phyloP scores from a whole-genome alignment of 2,329 filamentous ascomycete species.

The Arachnopeziza araneosa region DNA sequence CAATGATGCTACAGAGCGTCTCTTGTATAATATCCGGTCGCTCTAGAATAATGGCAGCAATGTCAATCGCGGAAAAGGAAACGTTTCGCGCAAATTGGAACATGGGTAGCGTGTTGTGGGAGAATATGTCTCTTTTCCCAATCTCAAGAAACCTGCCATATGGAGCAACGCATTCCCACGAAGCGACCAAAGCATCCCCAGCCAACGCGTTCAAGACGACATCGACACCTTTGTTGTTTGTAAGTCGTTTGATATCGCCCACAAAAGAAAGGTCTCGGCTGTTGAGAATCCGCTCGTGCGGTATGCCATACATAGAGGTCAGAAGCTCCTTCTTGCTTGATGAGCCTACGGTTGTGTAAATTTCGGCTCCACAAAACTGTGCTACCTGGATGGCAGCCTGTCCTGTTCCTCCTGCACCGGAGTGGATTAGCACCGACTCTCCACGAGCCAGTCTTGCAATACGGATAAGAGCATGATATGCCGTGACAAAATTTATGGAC shows the following conservation, averaged over 20 bases:
- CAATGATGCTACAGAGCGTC: not conserved
- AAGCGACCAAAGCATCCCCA: not conserved
- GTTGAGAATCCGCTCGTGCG: not conserved
- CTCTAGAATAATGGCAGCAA: not conserved
- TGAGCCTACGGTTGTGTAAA: not conserved
- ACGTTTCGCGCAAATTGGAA: not conserved
- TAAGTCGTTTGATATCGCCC: not conserved
- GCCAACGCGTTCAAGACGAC: not conserved
- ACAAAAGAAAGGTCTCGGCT: not conserved
- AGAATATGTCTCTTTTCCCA: not conserved
- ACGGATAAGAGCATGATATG: conserved; percentile 10
- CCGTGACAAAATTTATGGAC: conserved; percentile 16
- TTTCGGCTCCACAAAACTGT: conserved; percentile 1
- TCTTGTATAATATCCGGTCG: not conserved
- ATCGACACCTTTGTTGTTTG: not conserved
- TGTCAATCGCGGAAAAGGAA: not conserved
- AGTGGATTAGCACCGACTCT: conserved; percentile 27
- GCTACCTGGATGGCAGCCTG: conserved; percentile 30
- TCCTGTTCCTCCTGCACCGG: conserved; percentile 29
- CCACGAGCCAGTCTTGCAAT: conserved; percentile 15
- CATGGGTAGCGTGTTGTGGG: not conserved
- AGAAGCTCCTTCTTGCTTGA: not conserved
- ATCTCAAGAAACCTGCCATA: not conserved
- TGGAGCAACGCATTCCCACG: not conserved
- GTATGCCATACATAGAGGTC: not conserved